Evolutionary conservation across 495 filamentous ascomycete genomes (phyloP), one percentile per base, ranked within the genome.

Genomic region (Tuber calosporum): DNA sequence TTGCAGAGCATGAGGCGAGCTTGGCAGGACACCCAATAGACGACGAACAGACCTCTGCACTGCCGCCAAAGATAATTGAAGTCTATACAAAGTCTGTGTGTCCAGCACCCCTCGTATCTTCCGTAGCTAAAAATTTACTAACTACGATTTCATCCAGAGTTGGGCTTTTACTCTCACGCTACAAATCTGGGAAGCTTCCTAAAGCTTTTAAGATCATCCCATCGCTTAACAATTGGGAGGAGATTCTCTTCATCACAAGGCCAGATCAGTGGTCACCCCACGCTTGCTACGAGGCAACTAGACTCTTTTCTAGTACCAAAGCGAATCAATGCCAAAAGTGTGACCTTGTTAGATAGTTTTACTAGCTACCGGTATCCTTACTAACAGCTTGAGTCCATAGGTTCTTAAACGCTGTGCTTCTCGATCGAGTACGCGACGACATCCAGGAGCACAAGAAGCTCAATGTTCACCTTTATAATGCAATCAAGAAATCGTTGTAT

Each of bases 181-280:
- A 97, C 84, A 97, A 96, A 81, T 95, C 93, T 15, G 95, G 95
- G 34, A 93, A 93, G 76, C 87, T 98, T 37, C 96, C 95, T 19
- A 98, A 98, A 83, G 94, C 94, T 1, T 96, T 99, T 87, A 98
- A 98, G 83, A 92, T 98, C 74, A 87, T 99, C 41, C 95, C 96
- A 0, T 91, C 92, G 4, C 87, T 98, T 13, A 93, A 93, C 3
- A 89, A 93, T 78, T 97, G 93, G 92, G 91, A 93, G 77, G 91
- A 91, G 30, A 91, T 97, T 62, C 88, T 97, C 76, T 85, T 88
- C 71, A 88, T 95, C 73, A 96, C 93, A 20, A 87, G 87, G 6
- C 93, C 93, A 17, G 90, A 93, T 72, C 85, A 86, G 75, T 97
- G 94, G 95, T 95, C 93, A 0, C 87, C 93, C 26, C 93, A 98